Evolutionary conservation across 148 eudicot species (phyloP).

Genomic region (Rhododendron henanense): DNA sequence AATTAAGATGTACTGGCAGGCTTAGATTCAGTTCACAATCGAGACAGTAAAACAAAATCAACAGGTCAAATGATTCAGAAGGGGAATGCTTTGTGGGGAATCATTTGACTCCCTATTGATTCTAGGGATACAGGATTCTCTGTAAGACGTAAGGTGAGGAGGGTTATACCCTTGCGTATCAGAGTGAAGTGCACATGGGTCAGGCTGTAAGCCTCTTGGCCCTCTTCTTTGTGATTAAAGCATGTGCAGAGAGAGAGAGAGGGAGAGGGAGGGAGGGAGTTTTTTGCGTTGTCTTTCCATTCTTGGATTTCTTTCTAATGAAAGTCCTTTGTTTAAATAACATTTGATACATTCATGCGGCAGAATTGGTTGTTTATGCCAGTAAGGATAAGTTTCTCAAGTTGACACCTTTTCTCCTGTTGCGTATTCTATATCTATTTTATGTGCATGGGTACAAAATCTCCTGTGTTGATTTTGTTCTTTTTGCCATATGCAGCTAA

Average conservation of each 20-base stretch:
- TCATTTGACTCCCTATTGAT: neutral
- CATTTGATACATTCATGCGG: neutral
- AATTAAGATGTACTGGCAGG: neutral
- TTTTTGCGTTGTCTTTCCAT: neutral
- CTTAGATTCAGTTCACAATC: neutral
- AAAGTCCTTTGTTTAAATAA: neutral
- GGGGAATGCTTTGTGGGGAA: neutral
- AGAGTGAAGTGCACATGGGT: neutral
- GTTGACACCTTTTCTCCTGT: neutral
- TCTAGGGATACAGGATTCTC: neutral
- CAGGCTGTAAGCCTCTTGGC: neutral
- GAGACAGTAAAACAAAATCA: neutral
- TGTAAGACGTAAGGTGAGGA: no score
- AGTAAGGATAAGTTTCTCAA: neutral
- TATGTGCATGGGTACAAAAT: neutral
- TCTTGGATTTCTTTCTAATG: neutral
- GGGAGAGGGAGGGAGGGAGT: no score
- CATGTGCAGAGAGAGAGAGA: neutral
- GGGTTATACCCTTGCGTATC: neutral
- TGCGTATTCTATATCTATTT: neutral
- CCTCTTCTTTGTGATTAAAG: neutral
- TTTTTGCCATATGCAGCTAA: slow-evolving; percentile 40
- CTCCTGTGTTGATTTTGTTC: neutral
- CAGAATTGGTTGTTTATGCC: slow-evolving; percentile 2
- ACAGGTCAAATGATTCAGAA: neutral